Evolutionary conservation across 2,329 filamentous ascomycete genomes (phyloP), one percentile per base, ranked within the genome.

Genomic region (Basipetospora chlamydospora): DNA sequence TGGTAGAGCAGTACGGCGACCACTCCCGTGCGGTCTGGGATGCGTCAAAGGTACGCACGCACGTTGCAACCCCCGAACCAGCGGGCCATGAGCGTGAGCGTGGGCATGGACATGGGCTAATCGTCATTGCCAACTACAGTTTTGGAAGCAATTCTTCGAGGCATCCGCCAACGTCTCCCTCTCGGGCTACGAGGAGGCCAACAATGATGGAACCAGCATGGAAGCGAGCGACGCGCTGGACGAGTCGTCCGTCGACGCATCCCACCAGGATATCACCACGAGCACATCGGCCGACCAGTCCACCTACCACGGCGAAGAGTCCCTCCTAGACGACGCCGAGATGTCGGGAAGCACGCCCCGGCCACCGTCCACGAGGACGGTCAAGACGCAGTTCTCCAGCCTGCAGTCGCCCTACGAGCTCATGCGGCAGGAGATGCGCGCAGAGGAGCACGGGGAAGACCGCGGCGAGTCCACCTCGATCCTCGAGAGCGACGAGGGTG

Each of bases 111-210:
- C 30, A 16, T 39, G 12, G 17, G 18, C 40, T 41, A 10, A 43
- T 23, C 35, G 20, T 41, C 44, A 26, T 42, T 39, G 39, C 26
- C 23, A 15, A 16, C 2, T 38, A 10, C 50, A 92, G 82, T 98
- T 98, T 60, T 98, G 90, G 90, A 98, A 98, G 60, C 87, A 96
- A 64, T 98, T 98, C 65, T 98, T 98, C 59, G 90, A 98, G 61
- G 86, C 90, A 25, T 94, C 87, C 33, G 90, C 90, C 54, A 96
- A 98, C 50, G 88, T 98, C 18, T 94, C 88, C 9, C 71, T 98
- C 9, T 94, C 86, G 0, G 86, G 87, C 20, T 95, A 98, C 56
- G 88, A 94, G 53, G 87, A 93, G 51, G 67, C 77, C 16, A 73
- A 73, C 11, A 77, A 80, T 38, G 75, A 72, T 36, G 63, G 66